Evolutionary conservation across 352 stramenopile genomes (phyloP).

Genomic region (Pythium inflatum): DNA sequence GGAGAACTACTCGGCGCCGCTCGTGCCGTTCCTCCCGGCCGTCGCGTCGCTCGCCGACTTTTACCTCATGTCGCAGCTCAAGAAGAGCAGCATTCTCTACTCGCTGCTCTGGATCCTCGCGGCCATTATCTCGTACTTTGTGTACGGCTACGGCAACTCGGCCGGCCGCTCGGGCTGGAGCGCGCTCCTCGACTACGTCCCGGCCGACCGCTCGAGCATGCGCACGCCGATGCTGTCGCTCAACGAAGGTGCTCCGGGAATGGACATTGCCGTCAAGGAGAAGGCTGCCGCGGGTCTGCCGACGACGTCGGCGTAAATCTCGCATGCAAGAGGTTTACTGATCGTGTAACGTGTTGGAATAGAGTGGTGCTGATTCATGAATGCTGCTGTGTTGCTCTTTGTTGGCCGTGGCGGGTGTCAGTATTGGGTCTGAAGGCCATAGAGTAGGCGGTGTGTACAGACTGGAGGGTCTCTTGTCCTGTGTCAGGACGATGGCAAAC

Average conservation of each 20-base stretch:
- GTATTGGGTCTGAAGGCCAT: too few species aligned
- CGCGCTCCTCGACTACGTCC: conserved; percentile 52
- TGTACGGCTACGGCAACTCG: conserved; percentile 73
- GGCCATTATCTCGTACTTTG: conserved; percentile 73
- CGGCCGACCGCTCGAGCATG: conserved; percentile 33
- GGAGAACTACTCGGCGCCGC: conserved; percentile 60
- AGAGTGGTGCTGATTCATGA: too few species aligned
- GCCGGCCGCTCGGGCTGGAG: conserved; percentile 68
- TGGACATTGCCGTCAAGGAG: conserved; percentile 41
- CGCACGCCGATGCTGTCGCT: conserved; percentile 62
- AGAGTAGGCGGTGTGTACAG: too few species aligned
- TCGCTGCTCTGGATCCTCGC: conserved; percentile 49
- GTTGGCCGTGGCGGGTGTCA: too few species aligned
- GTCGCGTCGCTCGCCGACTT: conserved; percentile 71
- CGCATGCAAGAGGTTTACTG: too few species aligned
- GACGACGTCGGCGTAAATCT: not conserved
- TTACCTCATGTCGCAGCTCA: conserved; percentile 67
- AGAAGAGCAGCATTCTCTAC: not conserved
- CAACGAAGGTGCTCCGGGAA: conserved; percentile 46
- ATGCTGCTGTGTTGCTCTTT: too few species aligned
- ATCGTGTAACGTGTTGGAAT: too few species aligned
- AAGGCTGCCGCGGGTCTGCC: conserved; percentile 24
- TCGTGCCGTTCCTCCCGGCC: conserved; percentile 71
- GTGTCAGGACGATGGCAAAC: too few species aligned
- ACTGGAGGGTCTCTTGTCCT: too few species aligned